phyloP scores from a whole-genome alignment of 495 filamentous ascomycete genomes.

The Mytilinidion resinicola region DNA sequence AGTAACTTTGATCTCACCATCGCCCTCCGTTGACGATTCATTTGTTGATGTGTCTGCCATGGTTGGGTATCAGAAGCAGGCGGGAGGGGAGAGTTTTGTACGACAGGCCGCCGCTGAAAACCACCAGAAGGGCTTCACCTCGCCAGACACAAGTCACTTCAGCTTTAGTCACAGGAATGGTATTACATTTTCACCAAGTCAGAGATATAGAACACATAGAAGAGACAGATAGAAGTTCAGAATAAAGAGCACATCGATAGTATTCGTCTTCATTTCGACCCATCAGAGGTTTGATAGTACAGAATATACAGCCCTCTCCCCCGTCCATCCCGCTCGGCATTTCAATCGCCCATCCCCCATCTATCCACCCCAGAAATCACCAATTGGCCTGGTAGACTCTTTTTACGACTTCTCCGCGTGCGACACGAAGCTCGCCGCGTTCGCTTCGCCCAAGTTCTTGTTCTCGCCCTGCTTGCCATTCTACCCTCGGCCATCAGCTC shows the following conservation, averaged over 20 bases:
- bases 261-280: conserved; percentile 13
- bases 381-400: conserved; percentile 2
- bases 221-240: neutral
- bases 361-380: neutral
- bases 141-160: neutral
- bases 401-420: conserved; percentile 21
- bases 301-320: conserved; percentile 24
- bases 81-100: conserved; percentile 9
- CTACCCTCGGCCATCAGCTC: conserved; percentile 44
- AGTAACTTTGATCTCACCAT: too few relatives aligned
- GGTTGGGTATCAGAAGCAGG: conserved; percentile 7
- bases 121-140: neutral
- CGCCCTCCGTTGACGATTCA: too few relatives aligned
- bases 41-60: conserved; percentile 3
- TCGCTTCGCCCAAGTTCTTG: conserved; percentile 67
- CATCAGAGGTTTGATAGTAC: conserved; percentile 15
- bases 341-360: conserved; percentile 6
- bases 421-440: conserved; percentile 56
- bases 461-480: conserved; percentile 93
- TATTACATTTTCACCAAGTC: neutral
- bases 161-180: neutral
- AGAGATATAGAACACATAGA: neutral
- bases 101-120: neutral
- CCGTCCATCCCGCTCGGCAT: conserved; percentile 1
- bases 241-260: conserved; percentile 1